Base-by-base conservation (phyloP, 208 protist genomes). In the Leishmania tarentolae region DNA sequence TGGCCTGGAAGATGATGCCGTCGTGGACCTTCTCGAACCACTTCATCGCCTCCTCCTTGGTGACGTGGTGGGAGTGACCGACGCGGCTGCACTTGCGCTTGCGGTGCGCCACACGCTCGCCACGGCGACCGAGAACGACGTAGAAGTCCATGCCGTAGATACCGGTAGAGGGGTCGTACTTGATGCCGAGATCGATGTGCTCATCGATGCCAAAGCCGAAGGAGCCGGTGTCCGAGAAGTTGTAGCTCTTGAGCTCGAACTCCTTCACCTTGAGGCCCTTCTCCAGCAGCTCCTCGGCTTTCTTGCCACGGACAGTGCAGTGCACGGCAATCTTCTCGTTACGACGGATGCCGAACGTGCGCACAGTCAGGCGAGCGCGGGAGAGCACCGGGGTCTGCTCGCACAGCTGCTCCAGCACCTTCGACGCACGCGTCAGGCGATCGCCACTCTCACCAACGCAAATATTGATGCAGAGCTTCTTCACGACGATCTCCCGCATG, bases 101-200 rank as follows among this genome's bases (percentile, higher is more conserved):
- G 86, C 97, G 95, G 82, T 97, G 90, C 57, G 96, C 84, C 57
- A 99, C 99, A 84, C 99, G 97, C 86, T 94, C 92, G 79, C 99
- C 99, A 84, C 98, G 98, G 88, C 99, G 97, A 65, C 93, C 92
- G 75, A 99, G 98, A 77, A 99, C 98, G 80, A 99, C 98, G 94
- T 98, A 99, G 90, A 99, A 98, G 90, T 98, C 95, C 95, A 99
- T 98, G 90, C 98, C 98, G 88, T 99, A 99, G 81, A 99, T 99
- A 95, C 99, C 99, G 57, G 98, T 99, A 80, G 90, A 94, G 84
- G 99, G 99, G 89, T 99, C 99, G 96, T 99, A 99, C 96, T 99
- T 99, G 92, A 99, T 98, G 83, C 99, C 99, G 68, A 99, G 98
- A 97, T 99, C 99, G 84, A 99, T 99, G 98, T 99, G 99, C 95